Conservation (phyloP, 2,329 filamentous ascomycete species). For the Sarocladium kiliense region DNA sequence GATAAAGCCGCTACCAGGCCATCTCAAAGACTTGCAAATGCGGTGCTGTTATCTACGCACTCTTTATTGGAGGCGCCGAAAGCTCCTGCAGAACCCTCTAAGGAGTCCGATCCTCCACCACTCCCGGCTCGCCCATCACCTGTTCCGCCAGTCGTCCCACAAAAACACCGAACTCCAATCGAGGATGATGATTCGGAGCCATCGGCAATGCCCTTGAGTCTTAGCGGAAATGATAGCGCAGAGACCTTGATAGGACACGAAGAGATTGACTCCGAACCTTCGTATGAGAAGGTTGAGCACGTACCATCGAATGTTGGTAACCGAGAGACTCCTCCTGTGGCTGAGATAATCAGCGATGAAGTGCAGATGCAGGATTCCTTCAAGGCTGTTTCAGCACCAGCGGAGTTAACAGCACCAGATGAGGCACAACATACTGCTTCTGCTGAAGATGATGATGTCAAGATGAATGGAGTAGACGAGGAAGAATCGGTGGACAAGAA, state of each 20-base stretch:
- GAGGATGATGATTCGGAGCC: constrained; percentile 31
- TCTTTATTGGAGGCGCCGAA: constrained; percentile 29
- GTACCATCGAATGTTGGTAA: constrained; percentile 12
- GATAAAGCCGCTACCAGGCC: constrained; percentile 60
- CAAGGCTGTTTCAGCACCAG: neutral
- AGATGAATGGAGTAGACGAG: constrained; percentile 15
- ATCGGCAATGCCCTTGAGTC: constrained; percentile 27
- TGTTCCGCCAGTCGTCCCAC: constrained; percentile 21
- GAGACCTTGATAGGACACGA: constrained; percentile 44
- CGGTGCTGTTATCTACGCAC: constrained; percentile 61
- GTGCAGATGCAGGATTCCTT: neutral
- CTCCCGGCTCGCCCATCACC: constrained; percentile 44
- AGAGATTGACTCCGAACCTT: constrained; percentile 30
- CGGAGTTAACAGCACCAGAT: neutral
- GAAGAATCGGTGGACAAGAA: constrained; percentile 34
- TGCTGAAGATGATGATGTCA: constrained; percentile 15
- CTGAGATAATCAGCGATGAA: constrained; percentile 12
- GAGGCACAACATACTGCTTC: neutral
- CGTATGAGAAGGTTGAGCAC: constrained; percentile 28
- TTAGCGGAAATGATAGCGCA: constrained; percentile 44
- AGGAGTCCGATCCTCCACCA: constrained; percentile 36
- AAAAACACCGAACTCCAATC: constrained; percentile 10
- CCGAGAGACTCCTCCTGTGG: constrained; percentile 15
- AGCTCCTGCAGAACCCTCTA: constrained; percentile 19
- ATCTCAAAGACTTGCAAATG: constrained; percentile 70